phyloP scores from a whole-genome alignment of 176 grass and related monocot species.

The Tuctoria greenei region DNA sequence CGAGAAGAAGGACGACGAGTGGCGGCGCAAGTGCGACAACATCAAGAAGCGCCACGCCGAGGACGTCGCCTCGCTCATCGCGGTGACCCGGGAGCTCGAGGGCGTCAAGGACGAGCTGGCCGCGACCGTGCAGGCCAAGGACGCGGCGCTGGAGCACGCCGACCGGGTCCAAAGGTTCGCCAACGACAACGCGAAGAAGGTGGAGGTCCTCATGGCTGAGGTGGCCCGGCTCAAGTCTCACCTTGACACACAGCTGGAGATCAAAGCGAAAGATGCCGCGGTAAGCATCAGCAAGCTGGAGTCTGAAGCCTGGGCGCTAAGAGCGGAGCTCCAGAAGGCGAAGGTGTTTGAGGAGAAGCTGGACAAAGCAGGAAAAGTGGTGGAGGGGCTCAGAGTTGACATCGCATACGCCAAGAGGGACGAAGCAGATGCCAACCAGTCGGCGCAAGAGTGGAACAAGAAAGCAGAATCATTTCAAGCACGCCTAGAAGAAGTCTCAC shows the following conservation, averaged over 20 bases:
- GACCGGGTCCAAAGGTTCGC: conserved; percentile 47
- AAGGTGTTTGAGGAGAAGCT: conserved; percentile 52
- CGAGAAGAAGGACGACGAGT: conserved; percentile 55
- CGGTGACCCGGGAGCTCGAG: conserved; percentile 56
- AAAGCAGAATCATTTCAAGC: conserved; percentile 42
- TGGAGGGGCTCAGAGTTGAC: conserved; percentile 58
- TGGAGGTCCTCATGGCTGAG: conserved; percentile 39
- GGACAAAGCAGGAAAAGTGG: conserved; percentile 20
- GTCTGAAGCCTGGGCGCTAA: conserved; percentile 23
- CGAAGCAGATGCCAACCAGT: conserved; percentile 50
- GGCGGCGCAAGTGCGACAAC: conserved; percentile 47
- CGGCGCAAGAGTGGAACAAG: conserved; percentile 54
- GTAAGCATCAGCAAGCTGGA: conserved; percentile 44
- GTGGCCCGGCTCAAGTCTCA: conserved; percentile 41
- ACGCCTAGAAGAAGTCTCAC: conserved; percentile 29
- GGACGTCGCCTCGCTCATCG: conserved; percentile 43
- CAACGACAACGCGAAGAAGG: conserved; percentile 45
- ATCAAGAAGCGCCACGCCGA: conserved; percentile 53
- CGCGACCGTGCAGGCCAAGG: conserved; percentile 40
- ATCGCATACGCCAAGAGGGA: conserved; percentile 57
- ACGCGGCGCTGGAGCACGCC: conserved; percentile 35
- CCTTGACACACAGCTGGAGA: conserved; percentile 45
- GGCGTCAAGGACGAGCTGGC: conserved; percentile 50
- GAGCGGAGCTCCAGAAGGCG: conserved; percentile 43
- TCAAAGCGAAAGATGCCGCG: conserved; percentile 39